These are phyloP conservation scores for Globisporangium nodosum DNA, from an alignment of 352 stramenopile genomes.

Conservation along the genomic window DNA sequence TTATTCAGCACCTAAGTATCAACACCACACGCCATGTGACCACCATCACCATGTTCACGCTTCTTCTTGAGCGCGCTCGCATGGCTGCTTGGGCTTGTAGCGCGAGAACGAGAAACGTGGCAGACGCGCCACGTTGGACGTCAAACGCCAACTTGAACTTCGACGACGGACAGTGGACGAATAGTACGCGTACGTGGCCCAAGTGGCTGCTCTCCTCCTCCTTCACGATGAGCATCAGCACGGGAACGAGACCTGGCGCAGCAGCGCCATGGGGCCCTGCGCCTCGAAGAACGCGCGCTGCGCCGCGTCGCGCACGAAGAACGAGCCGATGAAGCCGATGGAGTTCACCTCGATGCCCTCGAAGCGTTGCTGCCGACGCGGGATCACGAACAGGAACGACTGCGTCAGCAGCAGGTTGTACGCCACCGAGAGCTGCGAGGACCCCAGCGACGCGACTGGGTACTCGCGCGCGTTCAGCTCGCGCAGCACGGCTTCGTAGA, in stretches of 20 bases:
- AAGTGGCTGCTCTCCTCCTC: not conserved
- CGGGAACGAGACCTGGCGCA: conserved; percentile 62
- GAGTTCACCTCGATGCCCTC: conserved; percentile 80
- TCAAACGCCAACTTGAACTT: not conserved
- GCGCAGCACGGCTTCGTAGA: conserved; percentile 45
- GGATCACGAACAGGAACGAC: conserved; percentile 70
- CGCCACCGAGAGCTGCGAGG: conserved; percentile 27
- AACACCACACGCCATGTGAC: not conserved
- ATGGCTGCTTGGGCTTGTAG: not conserved
- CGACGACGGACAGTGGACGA: not conserved
- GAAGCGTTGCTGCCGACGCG: conserved; percentile 40
- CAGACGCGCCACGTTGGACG: not conserved
- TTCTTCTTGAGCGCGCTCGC: not conserved
- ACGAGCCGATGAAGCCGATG: conserved; percentile 79
- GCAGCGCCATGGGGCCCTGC: conserved; percentile 46
- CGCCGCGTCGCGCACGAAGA: conserved; percentile 60
- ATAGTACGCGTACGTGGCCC: not conserved
- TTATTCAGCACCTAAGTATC: not conserved
- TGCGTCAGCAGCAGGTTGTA: conserved; percentile 79
- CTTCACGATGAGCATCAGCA: not conserved
- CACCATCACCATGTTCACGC: not conserved
- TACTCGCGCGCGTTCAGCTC: conserved; percentile 38
- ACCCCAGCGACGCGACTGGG: conserved; percentile 5
- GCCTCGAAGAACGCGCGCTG: conserved; percentile 50
- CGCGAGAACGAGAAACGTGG: no score